phyloP scores from a whole-genome alignment of 768 basidiomycete species.

The Lenzites betulinus region DNA sequence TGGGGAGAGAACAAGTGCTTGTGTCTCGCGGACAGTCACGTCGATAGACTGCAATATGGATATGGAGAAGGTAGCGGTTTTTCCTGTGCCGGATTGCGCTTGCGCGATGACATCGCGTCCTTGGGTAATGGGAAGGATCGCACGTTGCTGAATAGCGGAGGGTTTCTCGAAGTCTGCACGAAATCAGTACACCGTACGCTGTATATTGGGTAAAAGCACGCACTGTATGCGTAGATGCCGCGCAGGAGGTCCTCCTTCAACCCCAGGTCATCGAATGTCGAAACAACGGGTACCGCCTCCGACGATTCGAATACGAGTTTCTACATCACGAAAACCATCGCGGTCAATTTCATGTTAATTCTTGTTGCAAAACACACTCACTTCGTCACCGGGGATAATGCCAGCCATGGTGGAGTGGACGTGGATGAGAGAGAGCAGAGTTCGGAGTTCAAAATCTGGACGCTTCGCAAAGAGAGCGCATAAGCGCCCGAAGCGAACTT shows the following conservation, averaged over 20 bases:
- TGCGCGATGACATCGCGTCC: constrained; percentile 98
- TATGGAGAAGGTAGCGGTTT: constrained; percentile 99
- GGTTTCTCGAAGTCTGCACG: constrained; percentile 89
- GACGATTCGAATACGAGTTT: constrained; percentile 97
- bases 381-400: constrained; percentile 86
- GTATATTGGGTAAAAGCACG: not conserved
- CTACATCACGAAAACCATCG: constrained; percentile 34
- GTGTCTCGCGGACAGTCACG: constrained; percentile 89
- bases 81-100: constrained; percentile 98
- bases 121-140: constrained; percentile 93
- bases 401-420: constrained; percentile 69
- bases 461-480: constrained; percentile 5
- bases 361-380: constrained; percentile 31
- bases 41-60: constrained; percentile 98
- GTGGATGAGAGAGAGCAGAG: constrained; percentile 37
- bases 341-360: no score
- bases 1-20: constrained; percentile 94
- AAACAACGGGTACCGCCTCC: constrained; percentile 86
- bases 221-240: constrained; percentile 98
- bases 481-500: constrained; percentile 10
- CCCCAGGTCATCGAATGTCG: constrained; percentile 87
- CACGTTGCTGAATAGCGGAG: constrained; percentile 97
- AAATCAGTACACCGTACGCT: not conserved
- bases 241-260: constrained; percentile 94
- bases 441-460: constrained; percentile 58